Base-by-base conservation (phyloP, 2,329 filamentous ascomycete genomes). In the Ophiognomonia clavigignenti-juglandacearum region DNA sequence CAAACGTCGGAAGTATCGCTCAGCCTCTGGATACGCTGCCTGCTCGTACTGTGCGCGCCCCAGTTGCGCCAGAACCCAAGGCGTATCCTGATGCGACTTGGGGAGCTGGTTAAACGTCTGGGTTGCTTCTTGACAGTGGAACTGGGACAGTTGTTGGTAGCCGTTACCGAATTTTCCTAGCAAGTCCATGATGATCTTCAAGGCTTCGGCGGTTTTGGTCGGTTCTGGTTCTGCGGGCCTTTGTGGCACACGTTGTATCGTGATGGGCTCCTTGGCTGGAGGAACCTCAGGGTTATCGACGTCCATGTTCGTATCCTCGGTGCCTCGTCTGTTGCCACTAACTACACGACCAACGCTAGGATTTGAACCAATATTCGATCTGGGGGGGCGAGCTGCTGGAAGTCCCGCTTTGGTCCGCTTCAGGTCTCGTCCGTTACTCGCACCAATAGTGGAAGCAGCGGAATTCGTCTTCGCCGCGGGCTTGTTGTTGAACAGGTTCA, bases 21-120 rank as follows among this genome's bases (percentile, higher is more conserved):
- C 92, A 3, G 93, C 89, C 53, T 96, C 88, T 2, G 74, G 72
- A 61, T 97, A 96, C 55, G 85, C 80, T 9, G 86, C 86, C 62
- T 92, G 88, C 69, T 98, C 93, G 63, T 95, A 96, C 61, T 95
- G 82, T 16, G 91, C 89, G 56, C 88, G 86, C 7, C 90, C 95
- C 61, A 97, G 85, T 60, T 95, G 89, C 6, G 90, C 85, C 47
- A 96, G 75, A 13, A 96, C 89, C 88, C 90, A 97, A 1, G 93
- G 88, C 2, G 92, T 96, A 53, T 96, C 90, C 56, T 88, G 83
- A 59, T 97, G 92, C 5, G 74, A 69, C 24, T 79, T 71, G 2
- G 88, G 83, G 18, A 98, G 71, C 0, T 81, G 76, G 50, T 77
- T 77, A 62, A 92, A 90, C 3, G 82, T 75, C 51, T 86, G 79